Conservation (phyloP, 2,329 filamentous ascomycete species). For the Ceratocystis colombiana region DNA sequence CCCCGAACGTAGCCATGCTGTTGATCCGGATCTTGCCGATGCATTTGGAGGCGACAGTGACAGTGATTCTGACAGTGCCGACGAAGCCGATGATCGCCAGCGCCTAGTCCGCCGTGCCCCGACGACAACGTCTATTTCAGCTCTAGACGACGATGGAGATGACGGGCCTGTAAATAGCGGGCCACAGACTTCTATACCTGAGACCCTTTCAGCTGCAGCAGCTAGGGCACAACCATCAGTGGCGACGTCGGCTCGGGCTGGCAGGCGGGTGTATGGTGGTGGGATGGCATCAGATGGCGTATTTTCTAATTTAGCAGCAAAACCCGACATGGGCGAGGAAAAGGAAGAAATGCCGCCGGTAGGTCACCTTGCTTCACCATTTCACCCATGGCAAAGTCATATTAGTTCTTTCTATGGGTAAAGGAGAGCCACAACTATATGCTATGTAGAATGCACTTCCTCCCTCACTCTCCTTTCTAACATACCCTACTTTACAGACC, state of each 20-base stretch:
- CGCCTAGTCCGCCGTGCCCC: constrained; percentile 59
- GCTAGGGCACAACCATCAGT: background rate
- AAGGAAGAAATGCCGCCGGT: constrained; percentile 89
- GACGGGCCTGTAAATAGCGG: constrained; percentile 17
- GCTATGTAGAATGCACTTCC: too few relatives aligned
- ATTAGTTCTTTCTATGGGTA: too few relatives aligned
- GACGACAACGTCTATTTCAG: constrained; percentile 24
- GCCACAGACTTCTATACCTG: constrained; percentile 27
- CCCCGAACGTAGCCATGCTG: constrained; percentile 38
- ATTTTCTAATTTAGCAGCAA: constrained; percentile 87
- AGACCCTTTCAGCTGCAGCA: background rate
- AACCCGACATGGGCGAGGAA: constrained; percentile 65
- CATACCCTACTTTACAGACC: constrained; percentile 45
- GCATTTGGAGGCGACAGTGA: constrained; percentile 80
- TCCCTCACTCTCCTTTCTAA: constrained; percentile 32
- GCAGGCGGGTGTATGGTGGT: constrained; percentile 50
- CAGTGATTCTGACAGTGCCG: constrained; percentile 41
- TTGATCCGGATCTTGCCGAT: constrained; percentile 77
- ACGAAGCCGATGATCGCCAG: constrained; percentile 72
- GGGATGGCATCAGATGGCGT: constrained; percentile 84
- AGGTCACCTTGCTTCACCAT: constrained; percentile 33
- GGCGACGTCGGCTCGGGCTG: background rate
- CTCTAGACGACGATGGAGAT: constrained; percentile 21
- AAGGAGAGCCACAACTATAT: too few relatives aligned
- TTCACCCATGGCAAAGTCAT: background rate